Evolutionary conservation across 495 filamentous ascomycete genomes (phyloP).

Genomic region (Copromyces sp.): DNA sequence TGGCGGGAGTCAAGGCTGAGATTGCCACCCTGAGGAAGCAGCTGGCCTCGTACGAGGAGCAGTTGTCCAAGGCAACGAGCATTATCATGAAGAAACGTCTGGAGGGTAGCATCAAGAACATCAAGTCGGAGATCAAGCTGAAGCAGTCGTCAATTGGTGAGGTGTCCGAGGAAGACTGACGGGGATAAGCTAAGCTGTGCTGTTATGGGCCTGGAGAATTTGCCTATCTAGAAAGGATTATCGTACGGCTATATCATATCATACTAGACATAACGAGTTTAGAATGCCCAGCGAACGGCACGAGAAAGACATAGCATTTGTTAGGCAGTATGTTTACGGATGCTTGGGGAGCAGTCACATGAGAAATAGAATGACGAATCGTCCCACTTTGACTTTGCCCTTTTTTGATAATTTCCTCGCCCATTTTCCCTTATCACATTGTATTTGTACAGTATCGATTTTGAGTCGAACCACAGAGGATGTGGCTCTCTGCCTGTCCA

Average conservation of each 20-base stretch:
- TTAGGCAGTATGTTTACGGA: not conserved
- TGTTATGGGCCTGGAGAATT: not conserved
- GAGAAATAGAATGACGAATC: not conserved
- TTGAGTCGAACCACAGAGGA: not conserved
- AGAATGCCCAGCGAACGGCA: not conserved
- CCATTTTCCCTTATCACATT: not conserved
- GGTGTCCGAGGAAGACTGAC: constrained; percentile 31
- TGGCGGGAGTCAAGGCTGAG: constrained; percentile 40
- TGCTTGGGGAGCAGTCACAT: not conserved
- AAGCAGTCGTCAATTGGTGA: constrained; percentile 46
- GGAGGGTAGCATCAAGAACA: constrained; percentile 40
- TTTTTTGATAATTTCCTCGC: not conserved
- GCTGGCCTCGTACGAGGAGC: constrained; percentile 24
- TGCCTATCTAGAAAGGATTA: not conserved
- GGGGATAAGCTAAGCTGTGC: not conserved
- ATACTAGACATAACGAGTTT: not conserved
- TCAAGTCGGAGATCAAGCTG: constrained; percentile 45
- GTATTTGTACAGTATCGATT: not conserved
- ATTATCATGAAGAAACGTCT: constrained; percentile 44
- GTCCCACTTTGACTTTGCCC: not conserved
- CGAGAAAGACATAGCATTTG: not conserved
- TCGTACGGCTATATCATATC: not conserved
- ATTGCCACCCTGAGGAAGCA: constrained; percentile 44
- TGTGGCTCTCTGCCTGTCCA: not conserved
- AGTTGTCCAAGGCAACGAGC: constrained; percentile 29